Base-by-base conservation (phyloP, 2,329 filamentous ascomycete genomes). In the Apiospora phragmitis region DNA sequence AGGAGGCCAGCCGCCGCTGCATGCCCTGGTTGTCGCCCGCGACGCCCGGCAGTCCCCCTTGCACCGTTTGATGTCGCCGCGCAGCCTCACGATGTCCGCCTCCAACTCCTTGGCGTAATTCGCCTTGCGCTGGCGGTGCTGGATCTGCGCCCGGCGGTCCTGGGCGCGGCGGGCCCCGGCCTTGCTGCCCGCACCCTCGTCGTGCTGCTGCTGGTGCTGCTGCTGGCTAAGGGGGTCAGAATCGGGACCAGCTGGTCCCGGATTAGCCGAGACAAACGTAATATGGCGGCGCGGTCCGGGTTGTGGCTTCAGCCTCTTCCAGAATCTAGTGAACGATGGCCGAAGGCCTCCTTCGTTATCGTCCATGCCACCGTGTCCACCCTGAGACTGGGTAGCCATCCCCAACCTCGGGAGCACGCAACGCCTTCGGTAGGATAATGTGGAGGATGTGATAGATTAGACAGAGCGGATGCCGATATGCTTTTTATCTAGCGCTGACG, bases 81-180 rank as follows among this genome's bases (percentile, higher is more conserved):
- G 83, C 70, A 87, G 81, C 72, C 81, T 80, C 18, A 82, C 80
- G 24, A 86, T 79, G 74, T 89, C 86, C 71, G 83, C 79, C 80
- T 89, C 87, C 41, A 89, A 84, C 79, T 88, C 81, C 75, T 84
- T 85, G 72, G 86, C 82, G 75, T 89, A 87, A 76, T 88, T 85
- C 68, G 85, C 86, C 75, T 88, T 89, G 75, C 87, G 85, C 76
- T 87, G 84, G 21, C 87, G 86, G 74, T 89, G 87, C 76, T 88
- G 83, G 47, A 85, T 83, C 80, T 89, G 87, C 1, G 87, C 87
- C 29, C 81, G 83, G 3, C 86, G 80, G 68, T 89, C 87, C 72
- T 89, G 87, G 3, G 84, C 83, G 0, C 87, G 83, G 5, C 87
- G 84, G 21, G 81, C 72, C 74, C 85, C 81, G 29, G 84, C 80